Evolutionary conservation across 768 basidiomycete species (phyloP), one percentile per base, ranked within the genome.

Genomic region (Russula dissimulans): DNA sequence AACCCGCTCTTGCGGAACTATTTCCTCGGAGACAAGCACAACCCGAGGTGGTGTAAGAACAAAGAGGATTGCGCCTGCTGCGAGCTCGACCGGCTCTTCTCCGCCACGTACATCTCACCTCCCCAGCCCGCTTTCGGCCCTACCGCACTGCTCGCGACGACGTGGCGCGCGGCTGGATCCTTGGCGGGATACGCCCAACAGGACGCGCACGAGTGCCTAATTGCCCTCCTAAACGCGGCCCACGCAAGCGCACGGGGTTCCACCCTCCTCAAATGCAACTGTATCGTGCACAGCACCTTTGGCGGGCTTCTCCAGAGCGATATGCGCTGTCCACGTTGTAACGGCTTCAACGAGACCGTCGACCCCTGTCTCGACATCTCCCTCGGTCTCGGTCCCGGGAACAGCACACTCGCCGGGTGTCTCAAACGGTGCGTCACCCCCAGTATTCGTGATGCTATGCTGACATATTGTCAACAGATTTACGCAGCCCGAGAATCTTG

Each of bases 311-410:
- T 97, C 3, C 87, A 94, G 65, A 94, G 91, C 64, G 90, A 95
- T 48, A 89, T 97, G 50, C 85, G 81, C 41, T 98, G 95, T 68
- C 89, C 89, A 57, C 78, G 87, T 8, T 98, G 95, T 69, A 82
- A 83, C 4, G 87, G 83, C 59, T 79, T 82, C 4, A 93, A 85
- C 0, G 86, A 79, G 36, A 91, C 91, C 1, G 73, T 86, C 43
- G 95, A 98, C 67, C 91, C 92, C 11, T 89, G 94, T 76, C 77
- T 97, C 22, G 95, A 97, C 64, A 79, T 97, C 63, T 93, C 89
- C 65, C 78, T 98, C 26, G 93, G 95, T 69, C 73, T 98, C 61
- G 84, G 81, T 56, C 78, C 72, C 4, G 77, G 74, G 8, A 81
- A 66, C 47, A 81, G 86, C 56, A 90, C 89, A 0, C 76, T 97